phyloP scores from a whole-genome alignment of 23 red algal species.

The Gracilaria domingensis region DNA sequence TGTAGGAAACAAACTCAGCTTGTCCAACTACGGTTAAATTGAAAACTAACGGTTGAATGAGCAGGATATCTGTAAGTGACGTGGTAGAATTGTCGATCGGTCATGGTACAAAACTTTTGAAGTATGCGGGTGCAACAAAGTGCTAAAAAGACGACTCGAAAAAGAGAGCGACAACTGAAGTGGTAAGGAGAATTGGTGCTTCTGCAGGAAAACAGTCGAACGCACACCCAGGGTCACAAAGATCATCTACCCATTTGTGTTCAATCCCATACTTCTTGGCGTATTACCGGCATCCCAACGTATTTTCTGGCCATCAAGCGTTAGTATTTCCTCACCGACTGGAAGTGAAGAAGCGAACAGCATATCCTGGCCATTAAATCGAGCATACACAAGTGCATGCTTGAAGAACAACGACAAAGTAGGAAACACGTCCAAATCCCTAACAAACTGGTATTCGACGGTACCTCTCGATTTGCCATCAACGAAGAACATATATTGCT shows the following conservation, averaged over 20 bases:
- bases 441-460: conserved; percentile 84
- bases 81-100: neutral
- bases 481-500: too few species aligned
- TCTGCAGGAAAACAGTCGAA: neutral
- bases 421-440: conserved; percentile 85
- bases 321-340: conserved; percentile 64
- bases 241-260: neutral
- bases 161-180: neutral
- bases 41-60: conserved; percentile 22
- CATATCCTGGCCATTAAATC: conserved; percentile 88
- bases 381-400: conserved; percentile 80
- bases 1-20: neutral
- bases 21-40: conserved; percentile 3
- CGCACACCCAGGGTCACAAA: neutral
- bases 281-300: conserved; percentile 49
- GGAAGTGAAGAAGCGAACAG: conserved; percentile 73
- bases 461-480: conserved; percentile 71
- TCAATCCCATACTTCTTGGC: conserved; percentile 40
- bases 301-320: conserved; percentile 70
- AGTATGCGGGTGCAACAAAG: neutral
- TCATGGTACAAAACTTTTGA: conserved; percentile 14
- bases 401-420: conserved; percentile 85
- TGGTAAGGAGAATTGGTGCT: neutral
- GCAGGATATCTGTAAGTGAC: neutral
- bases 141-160: neutral